phyloP scores from a whole-genome alignment of 495 filamentous ascomycete species.

The Physcia stellaris region DNA sequence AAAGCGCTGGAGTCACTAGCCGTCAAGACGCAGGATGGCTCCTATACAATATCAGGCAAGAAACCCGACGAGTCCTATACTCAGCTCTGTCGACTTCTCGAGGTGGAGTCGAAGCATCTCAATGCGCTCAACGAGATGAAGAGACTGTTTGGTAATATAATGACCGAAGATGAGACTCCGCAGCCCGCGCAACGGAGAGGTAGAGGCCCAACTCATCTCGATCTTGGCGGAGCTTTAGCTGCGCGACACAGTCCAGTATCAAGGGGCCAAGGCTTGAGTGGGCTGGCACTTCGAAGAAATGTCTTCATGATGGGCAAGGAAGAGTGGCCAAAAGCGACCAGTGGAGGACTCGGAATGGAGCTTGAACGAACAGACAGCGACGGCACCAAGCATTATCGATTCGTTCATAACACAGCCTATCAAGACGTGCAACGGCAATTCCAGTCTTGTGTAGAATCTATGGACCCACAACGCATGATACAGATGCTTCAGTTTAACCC shows the following conservation, averaged over 20 bases:
- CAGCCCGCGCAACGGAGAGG: slow-evolving; percentile 32
- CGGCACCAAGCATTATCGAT: slow-evolving; percentile 51
- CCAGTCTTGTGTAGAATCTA: slow-evolving; percentile 61
- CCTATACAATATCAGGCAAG: neutral
- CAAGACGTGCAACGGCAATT: slow-evolving; percentile 64
- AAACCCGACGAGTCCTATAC: slow-evolving; percentile 10
- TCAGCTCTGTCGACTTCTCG: slow-evolving; percentile 39
- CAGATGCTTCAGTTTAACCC: slow-evolving; percentile 52
- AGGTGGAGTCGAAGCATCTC: slow-evolving; percentile 64
- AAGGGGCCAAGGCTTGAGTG: slow-evolving; percentile 47
- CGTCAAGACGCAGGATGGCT: slow-evolving; percentile 15
- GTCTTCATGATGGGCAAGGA: slow-evolving; percentile 81
- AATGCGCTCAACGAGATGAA: slow-evolving; percentile 91
- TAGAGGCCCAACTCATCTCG: slow-evolving; percentile 41
- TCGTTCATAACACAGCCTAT: slow-evolving; percentile 66
- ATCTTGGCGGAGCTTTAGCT: slow-evolving; percentile 57
- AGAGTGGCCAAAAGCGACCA: slow-evolving; percentile 71
- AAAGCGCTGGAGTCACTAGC: slow-evolving; percentile 54
- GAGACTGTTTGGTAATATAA: slow-evolving; percentile 72
- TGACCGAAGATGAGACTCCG: slow-evolving; percentile 41
- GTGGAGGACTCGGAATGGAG: slow-evolving; percentile 77
- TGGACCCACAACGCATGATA: slow-evolving; percentile 63
- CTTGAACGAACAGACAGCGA: slow-evolving; percentile 38
- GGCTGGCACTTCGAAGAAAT: slow-evolving; percentile 60
- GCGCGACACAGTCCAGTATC: slow-evolving; percentile 44